These are phyloP conservation scores for Penicillium griseofulvum DNA, from an alignment of 2,329 filamentous ascomycete genomes.

Conservation along the genomic window DNA sequence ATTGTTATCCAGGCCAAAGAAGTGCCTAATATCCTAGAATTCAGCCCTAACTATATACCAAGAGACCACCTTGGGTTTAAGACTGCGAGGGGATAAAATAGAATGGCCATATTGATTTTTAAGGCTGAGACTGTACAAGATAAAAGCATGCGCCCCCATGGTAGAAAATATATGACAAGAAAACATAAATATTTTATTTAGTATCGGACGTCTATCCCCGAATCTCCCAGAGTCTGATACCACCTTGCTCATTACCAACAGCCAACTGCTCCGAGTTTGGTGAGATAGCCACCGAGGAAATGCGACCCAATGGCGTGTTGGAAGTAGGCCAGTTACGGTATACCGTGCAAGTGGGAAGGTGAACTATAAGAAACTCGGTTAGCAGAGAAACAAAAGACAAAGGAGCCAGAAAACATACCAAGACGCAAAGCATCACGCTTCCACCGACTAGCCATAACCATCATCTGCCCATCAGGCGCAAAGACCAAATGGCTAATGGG, in stretches of 20 bases:
- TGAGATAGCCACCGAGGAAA: constrained; percentile 71
- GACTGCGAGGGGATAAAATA: neutral
- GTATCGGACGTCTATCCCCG: constrained; percentile 50
- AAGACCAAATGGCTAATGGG: constrained; percentile 77
- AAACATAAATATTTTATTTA: constrained; percentile 7
- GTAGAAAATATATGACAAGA: constrained; percentile 3
- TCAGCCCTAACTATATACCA: neutral
- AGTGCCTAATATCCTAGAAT: neutral
- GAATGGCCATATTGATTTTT: neutral
- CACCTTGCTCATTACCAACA: constrained; percentile 84
- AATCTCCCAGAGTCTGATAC: constrained; percentile 89
- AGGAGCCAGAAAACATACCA: constrained; percentile 30
- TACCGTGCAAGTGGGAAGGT: constrained; percentile 87
- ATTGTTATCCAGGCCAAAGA: neutral
- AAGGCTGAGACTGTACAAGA: neutral
- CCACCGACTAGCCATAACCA: constrained; percentile 81
- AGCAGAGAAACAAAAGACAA: neutral
- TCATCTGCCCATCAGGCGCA: constrained; percentile 81
- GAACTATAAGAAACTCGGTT: constrained; percentile 51
- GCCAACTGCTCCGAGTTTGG: constrained; percentile 68
- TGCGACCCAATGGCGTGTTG: constrained; percentile 80
- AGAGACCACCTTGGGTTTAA: neutral
- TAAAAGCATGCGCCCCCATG: neutral
- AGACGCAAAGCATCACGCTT: constrained; percentile 85
- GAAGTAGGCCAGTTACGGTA: constrained; percentile 97